Evolutionary conservation across 2,329 filamentous ascomycete species (phyloP).

Genomic region (Beauveria asiatica): DNA sequence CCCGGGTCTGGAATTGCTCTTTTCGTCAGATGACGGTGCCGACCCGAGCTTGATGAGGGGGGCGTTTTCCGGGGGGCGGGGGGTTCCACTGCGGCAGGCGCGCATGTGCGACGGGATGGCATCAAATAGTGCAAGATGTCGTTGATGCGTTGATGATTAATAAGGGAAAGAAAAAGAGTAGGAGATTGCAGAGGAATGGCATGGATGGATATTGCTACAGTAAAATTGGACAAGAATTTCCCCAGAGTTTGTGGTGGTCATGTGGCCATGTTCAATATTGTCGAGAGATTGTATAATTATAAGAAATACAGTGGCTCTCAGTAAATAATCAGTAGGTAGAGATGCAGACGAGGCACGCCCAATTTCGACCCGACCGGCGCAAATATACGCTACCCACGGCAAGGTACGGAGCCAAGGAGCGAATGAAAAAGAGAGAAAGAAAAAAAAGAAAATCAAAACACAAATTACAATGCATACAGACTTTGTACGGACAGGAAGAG

Average conservation of each 20-base stretch:
- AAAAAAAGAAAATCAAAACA: not conserved
- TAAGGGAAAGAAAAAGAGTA: not conserved
- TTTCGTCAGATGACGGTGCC: conserved; percentile 8
- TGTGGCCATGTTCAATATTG: not conserved
- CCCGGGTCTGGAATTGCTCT: conserved; percentile 4
- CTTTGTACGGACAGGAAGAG: too few relatives aligned
- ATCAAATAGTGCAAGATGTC: not conserved
- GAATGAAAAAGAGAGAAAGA: not conserved
- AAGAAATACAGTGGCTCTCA: not conserved
- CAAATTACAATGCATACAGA: not conserved
- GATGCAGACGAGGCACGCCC: not conserved
- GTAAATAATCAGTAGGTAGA: not conserved
- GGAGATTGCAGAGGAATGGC: not conserved
- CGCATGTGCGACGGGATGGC: not conserved
- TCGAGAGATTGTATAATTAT: not conserved
- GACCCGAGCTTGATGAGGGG: conserved; percentile 2
- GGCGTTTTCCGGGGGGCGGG: not conserved
- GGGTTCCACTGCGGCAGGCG: not conserved
- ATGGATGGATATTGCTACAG: not conserved
- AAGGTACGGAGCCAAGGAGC: not conserved
- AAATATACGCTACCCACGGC: not conserved
- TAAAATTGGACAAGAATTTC: not conserved
- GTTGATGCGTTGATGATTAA: too few relatives aligned
- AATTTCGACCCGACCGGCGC: not conserved
- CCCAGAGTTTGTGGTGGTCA: not conserved